phyloP scores from a whole-genome alignment of 2,329 filamentous ascomycete genomes.

The Penicillium sp. region DNA sequence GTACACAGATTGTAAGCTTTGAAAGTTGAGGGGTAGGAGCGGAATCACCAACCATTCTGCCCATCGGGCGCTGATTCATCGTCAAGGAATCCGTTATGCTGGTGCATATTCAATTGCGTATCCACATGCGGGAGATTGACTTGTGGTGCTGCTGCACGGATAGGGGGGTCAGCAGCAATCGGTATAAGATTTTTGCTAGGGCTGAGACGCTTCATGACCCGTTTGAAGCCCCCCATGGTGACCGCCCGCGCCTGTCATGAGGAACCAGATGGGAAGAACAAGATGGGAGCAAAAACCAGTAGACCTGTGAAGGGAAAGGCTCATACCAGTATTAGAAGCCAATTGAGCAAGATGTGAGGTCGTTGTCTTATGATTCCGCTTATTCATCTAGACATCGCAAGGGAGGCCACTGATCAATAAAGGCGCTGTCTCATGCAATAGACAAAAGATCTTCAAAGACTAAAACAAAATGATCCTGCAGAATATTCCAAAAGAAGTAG shows the following conservation, averaged over 20 bases:
- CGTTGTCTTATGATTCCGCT: slow-evolving; percentile 4
- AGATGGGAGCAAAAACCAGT: slow-evolving; percentile 4
- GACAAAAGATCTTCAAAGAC: not conserved
- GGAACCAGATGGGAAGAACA: not conserved
- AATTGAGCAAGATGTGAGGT: not conserved
- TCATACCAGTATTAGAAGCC: slow-evolving; percentile 7
- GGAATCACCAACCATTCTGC: slow-evolving; percentile 25
- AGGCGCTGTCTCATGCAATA: slow-evolving; percentile 2
- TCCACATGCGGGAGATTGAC: slow-evolving; percentile 43
- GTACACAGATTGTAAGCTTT: slow-evolving; percentile 2
- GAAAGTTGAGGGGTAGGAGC: not conserved
- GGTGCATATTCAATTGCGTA: slow-evolving; percentile 45
- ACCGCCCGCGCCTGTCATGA: slow-evolving; percentile 15
- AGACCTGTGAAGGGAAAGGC: slow-evolving; percentile 1
- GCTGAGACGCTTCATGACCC: slow-evolving; percentile 23
- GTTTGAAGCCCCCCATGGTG: slow-evolving; percentile 32
- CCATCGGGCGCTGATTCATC: slow-evolving; percentile 22
- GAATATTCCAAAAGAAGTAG: not conserved
- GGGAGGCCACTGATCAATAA: slow-evolving; percentile 4
- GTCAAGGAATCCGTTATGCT: slow-evolving; percentile 41
- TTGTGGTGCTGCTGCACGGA: slow-evolving; percentile 32
- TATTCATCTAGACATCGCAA: slow-evolving; percentile 13
- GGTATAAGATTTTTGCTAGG: slow-evolving; percentile 9
- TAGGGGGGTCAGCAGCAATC: slow-evolving; percentile 30
- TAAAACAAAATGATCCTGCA: not conserved